Percentiles rank a stretch among this genome's conserved stretches.
Conservation (phyloP, 176 grass and related monocot species). For the Miscanthus lutarioriparius region DNA sequence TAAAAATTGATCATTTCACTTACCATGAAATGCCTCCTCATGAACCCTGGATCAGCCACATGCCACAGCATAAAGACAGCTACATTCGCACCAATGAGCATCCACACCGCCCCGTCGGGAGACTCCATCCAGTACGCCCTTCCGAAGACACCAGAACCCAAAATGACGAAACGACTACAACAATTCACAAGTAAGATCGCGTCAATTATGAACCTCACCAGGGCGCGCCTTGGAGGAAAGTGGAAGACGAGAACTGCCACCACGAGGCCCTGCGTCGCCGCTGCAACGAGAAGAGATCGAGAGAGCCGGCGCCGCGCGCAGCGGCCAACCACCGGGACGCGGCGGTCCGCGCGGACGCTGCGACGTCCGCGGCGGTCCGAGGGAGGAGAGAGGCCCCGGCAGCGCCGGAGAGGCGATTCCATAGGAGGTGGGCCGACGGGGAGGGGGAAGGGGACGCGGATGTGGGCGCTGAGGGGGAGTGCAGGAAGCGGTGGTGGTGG, state of each 20-base stretch:
- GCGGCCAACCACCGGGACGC: conserved; percentile 29
- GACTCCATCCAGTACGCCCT: conserved; percentile 55
- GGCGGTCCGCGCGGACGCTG: conserved; percentile 7
- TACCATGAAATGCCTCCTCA: conserved; percentile 80
- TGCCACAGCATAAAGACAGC: conserved; percentile 77
- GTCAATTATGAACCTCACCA: conserved; percentile 41
- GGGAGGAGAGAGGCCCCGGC: conserved; percentile 11
- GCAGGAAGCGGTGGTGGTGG: conserved; percentile 23
- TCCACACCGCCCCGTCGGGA: conserved; percentile 43
- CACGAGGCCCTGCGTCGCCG: conserved; percentile 17
- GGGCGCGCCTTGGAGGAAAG: conserved; percentile 3
- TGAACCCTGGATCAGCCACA: conserved; percentile 61
- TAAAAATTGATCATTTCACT: conserved; percentile 16
- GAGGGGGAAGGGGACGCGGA: conserved; percentile 6
- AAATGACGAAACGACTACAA: conserved; percentile 8
- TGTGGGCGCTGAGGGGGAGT: neutral
- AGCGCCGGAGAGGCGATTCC: conserved; percentile 22
- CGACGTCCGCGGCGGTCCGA: conserved; percentile 28
- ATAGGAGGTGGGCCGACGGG: conserved; percentile 1
- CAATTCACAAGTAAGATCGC: neutral
- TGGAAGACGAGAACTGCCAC: neutral
- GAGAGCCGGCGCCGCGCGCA: conserved; percentile 1
- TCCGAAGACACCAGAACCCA: conserved; percentile 17
- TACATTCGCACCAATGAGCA: conserved; percentile 65
- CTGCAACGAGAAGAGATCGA: conserved; percentile 47